A percentile compares a stretch with the other conserved stretches of the same genome.
phyloP scores from a whole-genome alignment of 306 rosid genomes.

The Parietaria judaica region DNA sequence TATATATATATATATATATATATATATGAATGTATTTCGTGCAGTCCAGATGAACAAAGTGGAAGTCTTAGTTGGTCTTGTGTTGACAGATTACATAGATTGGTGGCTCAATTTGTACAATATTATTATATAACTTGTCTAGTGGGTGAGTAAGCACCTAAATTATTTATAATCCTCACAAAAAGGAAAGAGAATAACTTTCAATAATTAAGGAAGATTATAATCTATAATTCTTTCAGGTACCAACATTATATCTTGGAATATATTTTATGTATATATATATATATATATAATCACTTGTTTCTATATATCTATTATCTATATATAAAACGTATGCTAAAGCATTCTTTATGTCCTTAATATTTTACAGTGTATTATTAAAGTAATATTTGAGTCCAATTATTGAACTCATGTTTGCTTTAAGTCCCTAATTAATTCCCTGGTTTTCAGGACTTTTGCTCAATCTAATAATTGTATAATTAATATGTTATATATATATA shows the following conservation, averaged over 20 bases:
- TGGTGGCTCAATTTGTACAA: slow-evolving; percentile 15
- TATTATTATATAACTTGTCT: slow-evolving; percentile 9
- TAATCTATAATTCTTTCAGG: slow-evolving; percentile 1
- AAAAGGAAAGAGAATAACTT: neutral
- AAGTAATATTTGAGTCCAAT: too few relatives aligned
- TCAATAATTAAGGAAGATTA: neutral
- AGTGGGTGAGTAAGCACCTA: slow-evolving; percentile 38
- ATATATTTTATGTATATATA: neutral
- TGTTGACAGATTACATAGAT: slow-evolving; percentile 8
- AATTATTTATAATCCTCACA: neutral
- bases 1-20: neutral
- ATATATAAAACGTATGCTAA: neutral
- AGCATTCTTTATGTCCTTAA: neutral
- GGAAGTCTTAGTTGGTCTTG: slow-evolving; percentile 65
- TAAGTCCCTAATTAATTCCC: slow-evolving; percentile 2
- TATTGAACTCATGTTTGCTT: neutral
- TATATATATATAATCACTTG: neutral
- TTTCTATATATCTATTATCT: neutral
- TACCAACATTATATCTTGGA: too few relatives aligned
- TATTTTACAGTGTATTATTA: too few relatives aligned
- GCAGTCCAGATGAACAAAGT: slow-evolving; percentile 34
- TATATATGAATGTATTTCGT: slow-evolving; percentile 22
- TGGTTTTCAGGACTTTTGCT: slow-evolving; percentile 11
- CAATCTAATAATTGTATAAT: too few relatives aligned
- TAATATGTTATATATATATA: too few relatives aligned